A percentile compares a stretch with the other conserved stretches of the same genome.
Evolutionary conservation across 306 rosid species (phyloP).

Genomic region (Prinsepia uniflora): DNA sequence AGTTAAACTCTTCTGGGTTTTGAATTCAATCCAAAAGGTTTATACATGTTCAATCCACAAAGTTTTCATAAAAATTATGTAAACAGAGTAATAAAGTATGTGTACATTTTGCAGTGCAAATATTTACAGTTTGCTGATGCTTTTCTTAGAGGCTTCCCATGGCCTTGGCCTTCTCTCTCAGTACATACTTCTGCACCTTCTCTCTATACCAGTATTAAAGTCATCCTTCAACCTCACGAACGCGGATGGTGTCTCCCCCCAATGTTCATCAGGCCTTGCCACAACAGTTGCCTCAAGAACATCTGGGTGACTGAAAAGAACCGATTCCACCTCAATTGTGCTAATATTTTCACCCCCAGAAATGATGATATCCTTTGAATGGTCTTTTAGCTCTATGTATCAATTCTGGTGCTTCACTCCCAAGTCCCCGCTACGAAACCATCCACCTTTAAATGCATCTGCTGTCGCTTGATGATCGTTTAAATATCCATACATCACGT

Average conservation of each 20-base stretch:
- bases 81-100: too few species aligned
- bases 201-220: constrained; percentile 35
- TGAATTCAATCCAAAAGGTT: too few species aligned
- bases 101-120: too few species aligned
- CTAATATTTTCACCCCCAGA: constrained; percentile 93
- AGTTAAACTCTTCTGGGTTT: too few species aligned
- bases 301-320: constrained; percentile 63
- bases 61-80: neutral
- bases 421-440: constrained; percentile 80
- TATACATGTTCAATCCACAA: too few species aligned
- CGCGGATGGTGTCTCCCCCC: constrained; percentile 96
- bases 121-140: constrained; percentile 49
- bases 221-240: constrained; percentile 80
- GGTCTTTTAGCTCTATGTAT: constrained; percentile 75
- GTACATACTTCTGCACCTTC: constrained; percentile 62
- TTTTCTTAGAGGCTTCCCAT: constrained; percentile 66
- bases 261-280: constrained; percentile 69
- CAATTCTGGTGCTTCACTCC: constrained; percentile 81
- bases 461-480: constrained; percentile 57
- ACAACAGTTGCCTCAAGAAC: constrained; percentile 78
- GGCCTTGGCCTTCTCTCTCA: constrained; percentile 61
- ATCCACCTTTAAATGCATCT: constrained; percentile 74
- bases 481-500: constrained; percentile 81
- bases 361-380: constrained; percentile 79
- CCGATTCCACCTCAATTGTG: constrained; percentile 79